Evolutionary conservation across 805 yeast species (phyloP), one percentile per base, ranked within the genome.

Genomic region (Yarrowia sp.): DNA sequence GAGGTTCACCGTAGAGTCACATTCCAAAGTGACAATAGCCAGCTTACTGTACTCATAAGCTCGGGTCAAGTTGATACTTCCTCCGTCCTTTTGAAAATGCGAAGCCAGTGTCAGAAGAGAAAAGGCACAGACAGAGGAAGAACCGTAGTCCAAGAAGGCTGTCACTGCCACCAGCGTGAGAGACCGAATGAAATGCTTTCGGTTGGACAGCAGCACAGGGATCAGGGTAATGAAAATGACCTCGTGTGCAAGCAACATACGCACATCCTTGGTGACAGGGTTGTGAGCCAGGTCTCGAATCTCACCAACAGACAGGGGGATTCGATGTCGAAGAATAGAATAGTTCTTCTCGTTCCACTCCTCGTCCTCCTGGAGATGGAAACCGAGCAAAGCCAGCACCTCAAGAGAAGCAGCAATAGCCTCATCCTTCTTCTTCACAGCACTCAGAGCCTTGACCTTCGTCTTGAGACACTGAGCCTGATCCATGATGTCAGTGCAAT

Each of bases 41-140:
- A 81, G 74, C 55, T 77, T 79, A 9, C 80, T 73, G 63, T 79
- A 79, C 69, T 83, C 86, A 33, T 76, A 73, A 0, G 85, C 82
- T 17, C 78, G 76, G 14, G 76, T 71, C 24, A 79, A 72, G n/a
- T 78, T 77, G 15, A 72, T 72, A 7, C 74, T 73, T 24, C 78
- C 78, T 4, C 75, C 73, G 2, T 72, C 75, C 13, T 79, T 77
- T 33, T 70, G 72, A 52, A 72, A 72, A 20, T 70, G 58, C 24
- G 71, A 67, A 4, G 85, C 84, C 39, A 80, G 70, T 12, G 81
- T 76, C 0, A 84, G 69, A 56, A 83, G 73, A 0, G 82, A 79
- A 19, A 79, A 70, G 0, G 84, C 77, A 53, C 82, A 77, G 19
- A 75, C 75, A 0, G 82, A 76, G 1, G 83, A 76, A 8, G 73